Evolutionary conservation across 768 basidiomycete genomes (phyloP), one percentile per base, ranked within the genome.

Genomic region (Podaxis sp.): DNA sequence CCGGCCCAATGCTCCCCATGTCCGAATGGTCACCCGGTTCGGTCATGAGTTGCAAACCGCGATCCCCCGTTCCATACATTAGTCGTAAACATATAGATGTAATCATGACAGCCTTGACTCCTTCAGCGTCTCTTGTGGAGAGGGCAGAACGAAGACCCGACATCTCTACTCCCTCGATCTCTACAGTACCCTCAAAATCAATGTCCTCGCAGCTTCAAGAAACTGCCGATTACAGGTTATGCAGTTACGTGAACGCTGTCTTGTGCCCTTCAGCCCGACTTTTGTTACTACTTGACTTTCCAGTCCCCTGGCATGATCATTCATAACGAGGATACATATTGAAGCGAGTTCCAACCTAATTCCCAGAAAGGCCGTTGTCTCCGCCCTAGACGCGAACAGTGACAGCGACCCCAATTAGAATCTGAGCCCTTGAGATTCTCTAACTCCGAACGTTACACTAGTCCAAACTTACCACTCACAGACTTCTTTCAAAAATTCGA

Each of bases 351-450:
- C 13, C 3, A 24, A 13, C 11, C 56, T 6, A 41, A 22, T 50
- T 58, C 57, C 33, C 57, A 58, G 57, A 15, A 26, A 28, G 10
- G 7, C 54, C 54, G 54, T 26, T 38, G 57, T 38, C 33, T 58
- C 48, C 28, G 44, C 30, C 48, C 6, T 22, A 17, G 26, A 48
- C 24, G 13, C 48, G 33, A 20, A 22, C 12, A 40, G 10, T 2
- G 24, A 20, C 49, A 28, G 20, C 12, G 5, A 50, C 49, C 33
- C 36, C 26, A 44, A 57, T 57, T 40, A 58, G n/a, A 46, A 33
- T 12, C 15, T 5, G 7, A 36, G 26, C 30, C n/a, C 22, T 28
- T 22, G 24, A 24, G 12, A 22, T 57, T 37, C 57, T 58, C 57
- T 37, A 58, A 22, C 46, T 49, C 57, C 57, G 46, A 37, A 22